Percentiles rank a stretch among this genome's conserved stretches.
phyloP scores from a whole-genome alignment of 495 filamentous ascomycete genomes.

The Margaritispora aquatica region DNA sequence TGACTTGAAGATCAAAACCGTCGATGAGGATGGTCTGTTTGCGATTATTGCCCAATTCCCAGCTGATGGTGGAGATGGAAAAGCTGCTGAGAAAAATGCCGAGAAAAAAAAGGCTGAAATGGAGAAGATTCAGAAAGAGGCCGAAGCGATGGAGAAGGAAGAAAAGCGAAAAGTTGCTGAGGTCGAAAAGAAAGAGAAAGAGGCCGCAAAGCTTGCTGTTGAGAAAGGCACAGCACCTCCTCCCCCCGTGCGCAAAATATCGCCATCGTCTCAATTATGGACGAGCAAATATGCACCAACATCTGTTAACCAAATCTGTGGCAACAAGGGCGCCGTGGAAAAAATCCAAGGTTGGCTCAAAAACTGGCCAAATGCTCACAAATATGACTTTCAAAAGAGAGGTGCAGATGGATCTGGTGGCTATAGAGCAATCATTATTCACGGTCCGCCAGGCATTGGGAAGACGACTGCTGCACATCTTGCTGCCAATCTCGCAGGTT shows the following conservation, averaged over 20 bases:
- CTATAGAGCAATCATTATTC: constrained; percentile 82
- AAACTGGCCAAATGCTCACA: constrained; percentile 69
- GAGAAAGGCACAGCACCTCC: constrained; percentile 25
- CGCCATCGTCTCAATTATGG: constrained; percentile 63
- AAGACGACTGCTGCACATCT: constrained; percentile 97
- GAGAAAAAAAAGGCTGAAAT: constrained; percentile 79
- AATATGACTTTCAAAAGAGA: constrained; percentile 65
- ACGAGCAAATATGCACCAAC: constrained; percentile 93
- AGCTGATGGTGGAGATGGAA: constrained; percentile 76
- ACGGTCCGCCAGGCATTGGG: constrained; percentile 92
- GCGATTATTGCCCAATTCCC: constrained; percentile 79
- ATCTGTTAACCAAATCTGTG: constrained; percentile 79
- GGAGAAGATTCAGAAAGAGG: constrained; percentile 68
- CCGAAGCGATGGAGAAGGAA: constrained; percentile 72
- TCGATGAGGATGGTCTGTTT: constrained; percentile 88
- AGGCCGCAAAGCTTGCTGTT: constrained; percentile 37
- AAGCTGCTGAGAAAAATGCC: constrained; percentile 76
- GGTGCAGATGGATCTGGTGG: constrained; percentile 76
- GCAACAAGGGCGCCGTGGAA: constrained; percentile 88
- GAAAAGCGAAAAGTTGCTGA: constrained; percentile 48
- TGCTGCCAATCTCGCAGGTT: constrained; percentile 87
- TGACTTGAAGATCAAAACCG: constrained; percentile 72
- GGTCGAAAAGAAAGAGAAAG: constrained; percentile 41
- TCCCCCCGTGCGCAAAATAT: constrained; percentile 24
- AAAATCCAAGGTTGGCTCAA: constrained; percentile 82